A percentile compares a stretch with the other conserved stretches of the same genome.
These are phyloP conservation scores for Phytophthora nicotianae DNA, from an alignment of 352 stramenopile genomes.

Conservation along the genomic window DNA sequence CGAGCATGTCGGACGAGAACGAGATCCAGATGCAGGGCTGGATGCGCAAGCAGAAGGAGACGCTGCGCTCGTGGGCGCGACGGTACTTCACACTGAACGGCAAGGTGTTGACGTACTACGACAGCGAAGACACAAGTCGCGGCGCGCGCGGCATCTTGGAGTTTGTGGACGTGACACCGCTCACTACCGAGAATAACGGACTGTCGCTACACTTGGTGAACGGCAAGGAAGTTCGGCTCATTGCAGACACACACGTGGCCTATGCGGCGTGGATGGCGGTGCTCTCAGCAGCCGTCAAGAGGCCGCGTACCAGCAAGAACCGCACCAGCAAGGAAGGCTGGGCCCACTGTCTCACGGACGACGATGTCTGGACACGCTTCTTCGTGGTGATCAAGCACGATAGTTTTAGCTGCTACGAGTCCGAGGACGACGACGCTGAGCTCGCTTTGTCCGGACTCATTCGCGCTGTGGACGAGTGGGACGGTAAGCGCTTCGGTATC, in stretches of 20 bases:
- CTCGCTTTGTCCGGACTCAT: conserved; percentile 69
- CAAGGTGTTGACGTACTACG: conserved; percentile 79
- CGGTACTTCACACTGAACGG: conserved; percentile 79
- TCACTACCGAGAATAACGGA: conserved; percentile 82
- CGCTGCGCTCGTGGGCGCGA: conserved; percentile 66
- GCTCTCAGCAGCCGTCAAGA: conserved; percentile 68
- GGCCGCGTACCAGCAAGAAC: conserved; percentile 51
- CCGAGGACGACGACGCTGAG: conserved; percentile 70
- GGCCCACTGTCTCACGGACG: conserved; percentile 76
- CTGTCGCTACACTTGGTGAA: conserved; percentile 64
- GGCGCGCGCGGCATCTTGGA: conserved; percentile 68
- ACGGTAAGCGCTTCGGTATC: conserved; percentile 77
- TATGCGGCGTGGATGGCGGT: conserved; percentile 81
- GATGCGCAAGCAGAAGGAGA: conserved; percentile 88
- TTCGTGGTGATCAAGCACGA: conserved; percentile 80
- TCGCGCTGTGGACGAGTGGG: conserved; percentile 71
- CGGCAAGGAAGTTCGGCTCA: conserved; percentile 77
- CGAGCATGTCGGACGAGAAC: conserved; percentile 60
- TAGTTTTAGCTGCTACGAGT: conserved; percentile 82
- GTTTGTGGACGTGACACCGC: conserved; percentile 67
- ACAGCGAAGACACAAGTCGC: conserved; percentile 75
- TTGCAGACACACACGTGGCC: conserved; percentile 79
- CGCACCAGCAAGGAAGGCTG: conserved; percentile 73
- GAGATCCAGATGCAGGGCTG: conserved; percentile 84
- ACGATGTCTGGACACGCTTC: conserved; percentile 76